A percentile compares a stretch with the other conserved stretches of the same genome.
Evolutionary conservation across 2,329 filamentous ascomycete genomes (phyloP).

Genomic region (Fusarium sp.): DNA sequence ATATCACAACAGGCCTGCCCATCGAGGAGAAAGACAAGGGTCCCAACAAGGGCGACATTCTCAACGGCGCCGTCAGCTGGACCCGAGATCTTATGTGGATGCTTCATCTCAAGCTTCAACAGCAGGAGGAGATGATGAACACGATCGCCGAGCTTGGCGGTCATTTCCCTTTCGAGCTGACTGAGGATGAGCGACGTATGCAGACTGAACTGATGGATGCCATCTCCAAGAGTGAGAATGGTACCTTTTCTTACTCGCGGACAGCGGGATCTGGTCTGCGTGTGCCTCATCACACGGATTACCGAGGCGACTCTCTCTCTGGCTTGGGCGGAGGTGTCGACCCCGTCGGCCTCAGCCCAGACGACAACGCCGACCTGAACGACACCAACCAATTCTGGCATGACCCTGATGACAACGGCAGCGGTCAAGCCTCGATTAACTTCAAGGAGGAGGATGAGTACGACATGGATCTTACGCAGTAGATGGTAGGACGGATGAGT

Average conservation of each 20-base stretch:
- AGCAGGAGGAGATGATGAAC: conserved; percentile 88
- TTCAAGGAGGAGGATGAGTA: conserved; percentile 98
- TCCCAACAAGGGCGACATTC: conserved; percentile 97
- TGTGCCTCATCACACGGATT: conserved; percentile 93
- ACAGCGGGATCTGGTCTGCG: conserved; percentile 85
- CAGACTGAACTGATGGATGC: conserved; percentile 91
- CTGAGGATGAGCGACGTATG: conserved; percentile 96
- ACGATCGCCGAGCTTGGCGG: conserved; percentile 79
- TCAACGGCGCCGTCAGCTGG: conserved; percentile 97
- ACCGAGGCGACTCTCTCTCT: conserved; percentile 81
- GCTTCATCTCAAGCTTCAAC: conserved; percentile 87
- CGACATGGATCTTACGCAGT: conserved; percentile 77
- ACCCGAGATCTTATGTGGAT: conserved; percentile 98
- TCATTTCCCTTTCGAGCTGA: conserved; percentile 82
- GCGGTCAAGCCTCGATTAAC: conserved; percentile 73
- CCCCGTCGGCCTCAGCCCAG: conserved; percentile 53
- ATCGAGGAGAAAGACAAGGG: conserved; percentile 98
- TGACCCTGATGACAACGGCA: conserved; percentile 78
- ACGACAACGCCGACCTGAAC: conserved; percentile 60
- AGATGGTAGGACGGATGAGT: conserved; percentile 15
- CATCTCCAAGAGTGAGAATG: conserved; percentile 81
- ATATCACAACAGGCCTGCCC: conserved; percentile 91
- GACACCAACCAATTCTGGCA: conserved; percentile 72
- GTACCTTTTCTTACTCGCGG: conserved; percentile 86
- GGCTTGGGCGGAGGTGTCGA: conserved; percentile 54